These are phyloP conservation scores for Arctostaphylos glauca DNA, from an alignment of 148 eudicot species.

Conservation along the genomic window DNA sequence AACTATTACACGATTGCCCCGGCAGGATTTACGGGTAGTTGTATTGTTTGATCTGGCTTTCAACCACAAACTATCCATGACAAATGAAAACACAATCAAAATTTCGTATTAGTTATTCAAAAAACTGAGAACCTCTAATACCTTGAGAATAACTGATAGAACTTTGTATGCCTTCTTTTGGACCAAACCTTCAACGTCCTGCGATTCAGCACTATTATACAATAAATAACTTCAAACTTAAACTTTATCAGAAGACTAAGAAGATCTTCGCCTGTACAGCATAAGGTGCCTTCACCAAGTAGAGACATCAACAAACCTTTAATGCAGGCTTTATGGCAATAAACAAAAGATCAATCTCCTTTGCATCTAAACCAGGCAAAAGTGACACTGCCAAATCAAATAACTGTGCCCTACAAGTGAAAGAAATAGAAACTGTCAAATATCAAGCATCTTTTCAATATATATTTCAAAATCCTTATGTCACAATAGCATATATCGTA, in stretches of 20 bases:
- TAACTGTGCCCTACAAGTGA: slow-evolving; percentile 57
- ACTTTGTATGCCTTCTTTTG: slow-evolving; percentile 98
- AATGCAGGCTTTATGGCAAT: slow-evolving; percentile 53
- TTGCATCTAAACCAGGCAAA: slow-evolving; percentile 68
- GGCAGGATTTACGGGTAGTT: neutral
- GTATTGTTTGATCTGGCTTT: neutral
- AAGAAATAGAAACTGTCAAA: slow-evolving; percentile 17
- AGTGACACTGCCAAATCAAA: slow-evolving; percentile 83
- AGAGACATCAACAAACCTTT: slow-evolving; percentile 46
- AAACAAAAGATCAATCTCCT: slow-evolving; percentile 61
- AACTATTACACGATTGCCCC: neutral
- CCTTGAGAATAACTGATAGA: slow-evolving; percentile 73
- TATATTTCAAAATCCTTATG: neutral
- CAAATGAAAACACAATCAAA: neutral
- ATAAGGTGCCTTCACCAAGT: neutral
- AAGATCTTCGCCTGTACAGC: neutral
- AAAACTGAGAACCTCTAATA: slow-evolving; percentile 20
- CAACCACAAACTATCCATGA: neutral
- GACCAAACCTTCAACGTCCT: slow-evolving; percentile 80
- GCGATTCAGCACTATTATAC: slow-evolving; percentile 15
- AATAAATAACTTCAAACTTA: slow-evolving; percentile 4
- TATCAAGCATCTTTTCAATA: neutral
- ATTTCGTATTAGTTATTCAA: neutral
- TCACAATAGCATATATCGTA: neutral
- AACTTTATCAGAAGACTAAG: neutral